A percentile compares a stretch with the other conserved stretches of the same genome.
These are phyloP conservation scores for Luffa aegyptiaca DNA, from an alignment of 306 rosid genomes.

Conservation along the genomic window DNA sequence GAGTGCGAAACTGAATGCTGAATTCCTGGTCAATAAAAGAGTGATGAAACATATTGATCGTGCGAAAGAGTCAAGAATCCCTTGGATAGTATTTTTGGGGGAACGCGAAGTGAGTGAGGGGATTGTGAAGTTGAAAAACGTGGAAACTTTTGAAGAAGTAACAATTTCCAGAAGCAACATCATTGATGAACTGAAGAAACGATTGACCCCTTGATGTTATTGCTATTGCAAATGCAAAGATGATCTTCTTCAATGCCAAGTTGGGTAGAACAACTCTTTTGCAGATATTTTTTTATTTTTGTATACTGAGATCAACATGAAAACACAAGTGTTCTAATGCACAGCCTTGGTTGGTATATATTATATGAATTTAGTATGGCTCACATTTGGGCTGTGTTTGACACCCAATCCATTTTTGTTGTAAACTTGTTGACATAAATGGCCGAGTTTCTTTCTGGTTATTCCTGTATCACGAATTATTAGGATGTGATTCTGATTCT, in stretches of 20 bases:
- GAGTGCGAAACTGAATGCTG: slow-evolving; percentile 49
- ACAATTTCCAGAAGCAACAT: slow-evolving; percentile 33
- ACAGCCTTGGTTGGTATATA: not conserved
- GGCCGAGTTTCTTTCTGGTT: not conserved
- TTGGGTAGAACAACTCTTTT: not conserved
- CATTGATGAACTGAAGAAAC: slow-evolving; percentile 51
- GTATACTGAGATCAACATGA: not conserved
- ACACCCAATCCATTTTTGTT: not conserved
- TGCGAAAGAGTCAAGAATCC: slow-evolving; percentile 64
- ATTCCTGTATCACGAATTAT: not conserved
- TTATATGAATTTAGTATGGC: not conserved
- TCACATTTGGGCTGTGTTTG: not conserved
- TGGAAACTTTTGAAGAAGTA: slow-evolving; percentile 29
- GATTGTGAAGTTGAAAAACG: slow-evolving; percentile 42
- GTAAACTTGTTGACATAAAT: not conserved
- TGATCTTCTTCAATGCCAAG: not conserved
- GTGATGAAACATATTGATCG: slow-evolving; percentile 54
- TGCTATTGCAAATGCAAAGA: not conserved
- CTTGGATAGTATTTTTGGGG: slow-evolving; percentile 77
- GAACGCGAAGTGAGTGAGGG: slow-evolving; percentile 64
- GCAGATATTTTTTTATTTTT: not conserved
- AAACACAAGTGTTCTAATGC: not conserved
- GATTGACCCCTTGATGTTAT: slow-evolving; percentile 22
- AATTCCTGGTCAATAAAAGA: slow-evolving; percentile 55
- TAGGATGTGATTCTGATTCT: not conserved